Evolutionary conservation across 164 flowering plant genomes (phyloP).

Genomic region (Kalanchoe fedtschenkoi): DNA sequence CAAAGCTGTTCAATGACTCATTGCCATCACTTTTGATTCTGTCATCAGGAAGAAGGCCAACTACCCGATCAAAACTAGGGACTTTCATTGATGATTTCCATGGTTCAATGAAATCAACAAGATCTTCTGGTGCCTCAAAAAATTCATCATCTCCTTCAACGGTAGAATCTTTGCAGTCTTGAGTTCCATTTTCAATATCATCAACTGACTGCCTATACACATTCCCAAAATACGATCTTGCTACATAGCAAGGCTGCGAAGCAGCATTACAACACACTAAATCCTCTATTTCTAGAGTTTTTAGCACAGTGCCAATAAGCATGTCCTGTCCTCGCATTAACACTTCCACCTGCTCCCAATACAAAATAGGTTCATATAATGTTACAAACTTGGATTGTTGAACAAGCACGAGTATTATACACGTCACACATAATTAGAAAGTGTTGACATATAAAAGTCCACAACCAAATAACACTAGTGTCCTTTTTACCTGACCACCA

Average conservation of each 20-base stretch:
- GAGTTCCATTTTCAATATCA: slow-evolving; percentile 17
- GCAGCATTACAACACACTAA: slow-evolving; percentile 32
- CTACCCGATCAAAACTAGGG: slow-evolving; percentile 53
- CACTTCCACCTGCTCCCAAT: slow-evolving; percentile 61
- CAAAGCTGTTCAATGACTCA: slow-evolving; percentile 62
- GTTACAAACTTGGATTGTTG: not conserved
- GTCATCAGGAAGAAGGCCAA: slow-evolving; percentile 63
- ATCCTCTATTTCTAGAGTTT: slow-evolving; percentile 89
- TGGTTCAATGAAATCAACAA: slow-evolving; percentile 42
- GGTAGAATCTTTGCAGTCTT: slow-evolving; percentile 21
- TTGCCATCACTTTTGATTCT: slow-evolving; percentile 16
- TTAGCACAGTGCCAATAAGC: slow-evolving; percentile 76
- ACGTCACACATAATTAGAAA: not conserved
- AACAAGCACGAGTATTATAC: not conserved
- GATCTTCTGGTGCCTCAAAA: slow-evolving; percentile 78
- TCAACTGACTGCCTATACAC: slow-evolving; percentile 21
- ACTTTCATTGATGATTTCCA: slow-evolving; percentile 27
- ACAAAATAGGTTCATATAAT: not conserved
- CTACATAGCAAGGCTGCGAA: slow-evolving; percentile 47
- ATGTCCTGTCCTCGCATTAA: slow-evolving; percentile 63
- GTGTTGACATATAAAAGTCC: not conserved
- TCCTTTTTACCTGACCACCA: slow-evolving; percentile 71
- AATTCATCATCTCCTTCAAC: slow-evolving; percentile 72
- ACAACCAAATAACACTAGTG: not conserved
- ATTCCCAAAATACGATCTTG: slow-evolving; percentile 62